Evolutionary conservation across 2,329 filamentous ascomycete genomes (phyloP).

Genomic region (Hypocreales sp.): DNA sequence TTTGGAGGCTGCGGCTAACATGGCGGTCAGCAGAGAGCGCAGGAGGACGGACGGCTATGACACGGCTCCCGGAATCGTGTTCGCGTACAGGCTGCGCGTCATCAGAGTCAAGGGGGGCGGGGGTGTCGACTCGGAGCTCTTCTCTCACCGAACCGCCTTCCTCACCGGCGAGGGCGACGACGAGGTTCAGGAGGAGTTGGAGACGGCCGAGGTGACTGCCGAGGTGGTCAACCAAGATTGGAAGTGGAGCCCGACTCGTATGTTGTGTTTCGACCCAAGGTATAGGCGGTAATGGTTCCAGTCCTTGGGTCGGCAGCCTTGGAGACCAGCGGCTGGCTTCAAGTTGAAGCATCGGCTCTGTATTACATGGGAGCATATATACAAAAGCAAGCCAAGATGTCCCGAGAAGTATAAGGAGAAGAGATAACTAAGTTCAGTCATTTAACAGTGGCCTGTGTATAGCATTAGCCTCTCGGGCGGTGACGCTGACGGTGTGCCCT

Average conservation of each 20-base stretch:
- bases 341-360: too few species aligned
- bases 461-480: too few species aligned
- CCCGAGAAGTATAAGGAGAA: too few species aligned
- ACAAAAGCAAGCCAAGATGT: too few species aligned
- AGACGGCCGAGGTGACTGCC: neutral
- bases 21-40: neutral
- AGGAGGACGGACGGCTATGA: neutral
- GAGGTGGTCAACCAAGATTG: neutral
- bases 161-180: neutral
- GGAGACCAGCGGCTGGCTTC: too few species aligned
- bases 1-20: neutral
- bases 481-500: too few species aligned
- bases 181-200: neutral
- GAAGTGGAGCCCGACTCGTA: conserved; percentile 2
- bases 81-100: neutral
- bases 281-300: too few species aligned
- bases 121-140: neutral
- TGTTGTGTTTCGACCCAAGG: too few species aligned
- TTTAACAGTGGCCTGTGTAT: too few species aligned
- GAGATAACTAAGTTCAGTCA: too few species aligned
- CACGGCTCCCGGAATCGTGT: neutral
- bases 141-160: neutral
- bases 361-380: too few species aligned
- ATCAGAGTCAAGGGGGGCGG: neutral
- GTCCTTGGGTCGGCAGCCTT: too few species aligned